Percentiles rank a stretch among this genome's conserved stretches.
Conservation (phyloP, 148 eudicot genomes). For the Camellia japonica region DNA sequence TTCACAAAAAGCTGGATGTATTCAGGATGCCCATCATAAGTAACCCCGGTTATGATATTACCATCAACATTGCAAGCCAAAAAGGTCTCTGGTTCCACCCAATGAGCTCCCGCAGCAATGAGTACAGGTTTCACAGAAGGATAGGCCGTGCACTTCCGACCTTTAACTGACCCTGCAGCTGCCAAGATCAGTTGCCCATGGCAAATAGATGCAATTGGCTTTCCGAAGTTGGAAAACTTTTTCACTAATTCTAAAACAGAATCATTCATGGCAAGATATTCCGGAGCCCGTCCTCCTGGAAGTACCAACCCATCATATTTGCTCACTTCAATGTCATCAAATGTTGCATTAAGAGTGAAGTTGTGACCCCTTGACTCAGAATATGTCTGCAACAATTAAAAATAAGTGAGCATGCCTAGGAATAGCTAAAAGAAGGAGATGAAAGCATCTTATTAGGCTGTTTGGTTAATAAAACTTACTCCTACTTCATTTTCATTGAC, state of each 20-base stretch:
- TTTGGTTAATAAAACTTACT: background rate
- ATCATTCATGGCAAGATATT: constrained; percentile 79
- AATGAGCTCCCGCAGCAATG: constrained; percentile 88
- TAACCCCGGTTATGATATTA: constrained; percentile 68
- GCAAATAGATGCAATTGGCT: constrained; percentile 82
- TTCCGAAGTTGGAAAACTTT: constrained; percentile 53
- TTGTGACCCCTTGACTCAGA: constrained; percentile 88
- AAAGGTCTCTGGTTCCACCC: constrained; percentile 74
- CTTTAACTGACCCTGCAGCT: constrained; percentile 69
- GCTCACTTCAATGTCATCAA: constrained; percentile 63
- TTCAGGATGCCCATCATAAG: constrained; percentile 79
- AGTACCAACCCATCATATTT: constrained; percentile 79
- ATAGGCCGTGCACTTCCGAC: constrained; percentile 79
- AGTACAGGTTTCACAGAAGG: constrained; percentile 68
- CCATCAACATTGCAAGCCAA: constrained; percentile 65
- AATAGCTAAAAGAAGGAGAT: background rate
- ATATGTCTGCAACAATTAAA: constrained; percentile 60
- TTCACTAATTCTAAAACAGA: constrained; percentile 61
- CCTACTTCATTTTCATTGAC: background rate
- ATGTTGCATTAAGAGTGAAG: constrained; percentile 87
- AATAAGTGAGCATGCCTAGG: background rate
- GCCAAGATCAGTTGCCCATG: constrained; percentile 93
- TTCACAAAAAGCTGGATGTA: constrained; percentile 71
- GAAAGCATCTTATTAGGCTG: background rate
- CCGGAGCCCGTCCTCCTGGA: constrained; percentile 96